Percentiles rank a stretch among this genome's conserved stretches.
Conservation (phyloP, 768 basidiomycete species). For the Rhizopogon sp. region DNA sequence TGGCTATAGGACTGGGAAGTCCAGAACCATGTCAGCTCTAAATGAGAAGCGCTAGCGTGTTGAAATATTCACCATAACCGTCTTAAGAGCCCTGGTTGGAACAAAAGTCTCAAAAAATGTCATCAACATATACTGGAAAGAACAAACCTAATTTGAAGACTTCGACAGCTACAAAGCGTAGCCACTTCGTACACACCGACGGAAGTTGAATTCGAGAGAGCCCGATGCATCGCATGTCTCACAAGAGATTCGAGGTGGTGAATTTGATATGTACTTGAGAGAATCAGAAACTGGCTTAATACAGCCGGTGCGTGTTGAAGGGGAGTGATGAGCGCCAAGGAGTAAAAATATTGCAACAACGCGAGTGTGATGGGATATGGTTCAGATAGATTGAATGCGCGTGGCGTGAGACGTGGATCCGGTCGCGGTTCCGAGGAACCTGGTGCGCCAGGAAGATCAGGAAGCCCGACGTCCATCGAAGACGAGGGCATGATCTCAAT, state of each 20-base stretch:
- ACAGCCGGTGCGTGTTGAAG: slow-evolving; percentile 90
- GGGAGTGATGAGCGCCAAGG: slow-evolving; percentile 79
- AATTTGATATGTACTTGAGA: slow-evolving; percentile 80
- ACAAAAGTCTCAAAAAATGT: slow-evolving; percentile 5
- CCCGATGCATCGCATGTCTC: slow-evolving; percentile 93
- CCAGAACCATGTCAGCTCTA: slow-evolving; percentile 9
- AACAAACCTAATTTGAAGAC: slow-evolving; percentile 81
- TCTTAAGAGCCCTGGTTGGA: slow-evolving; percentile 61
- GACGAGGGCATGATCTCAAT: slow-evolving; percentile 57
- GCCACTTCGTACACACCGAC: slow-evolving; percentile 95
- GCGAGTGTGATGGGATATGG: slow-evolving; percentile 87
- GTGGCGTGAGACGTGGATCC: slow-evolving; percentile 78
- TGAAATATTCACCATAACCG: slow-evolving; percentile 62
- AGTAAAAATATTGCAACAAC: slow-evolving; percentile 91
- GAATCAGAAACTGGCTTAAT: slow-evolving; percentile 77
- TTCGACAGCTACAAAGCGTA: slow-evolving; percentile 83
- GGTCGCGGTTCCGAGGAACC: slow-evolving; percentile 48
- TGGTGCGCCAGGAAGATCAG: slow-evolving; percentile 51
- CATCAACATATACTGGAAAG: slow-evolving; percentile 12
- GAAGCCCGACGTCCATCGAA: slow-evolving; percentile 57
- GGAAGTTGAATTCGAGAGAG: slow-evolving; percentile 77
- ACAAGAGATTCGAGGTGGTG: slow-evolving; percentile 71
- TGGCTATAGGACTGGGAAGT: slow-evolving; percentile 67
- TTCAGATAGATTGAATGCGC: slow-evolving; percentile 78
- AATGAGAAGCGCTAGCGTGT: slow-evolving; percentile 1